Conservation (phyloP, 2,329 filamentous ascomycete species). For the Ilyonectria sp. region DNA sequence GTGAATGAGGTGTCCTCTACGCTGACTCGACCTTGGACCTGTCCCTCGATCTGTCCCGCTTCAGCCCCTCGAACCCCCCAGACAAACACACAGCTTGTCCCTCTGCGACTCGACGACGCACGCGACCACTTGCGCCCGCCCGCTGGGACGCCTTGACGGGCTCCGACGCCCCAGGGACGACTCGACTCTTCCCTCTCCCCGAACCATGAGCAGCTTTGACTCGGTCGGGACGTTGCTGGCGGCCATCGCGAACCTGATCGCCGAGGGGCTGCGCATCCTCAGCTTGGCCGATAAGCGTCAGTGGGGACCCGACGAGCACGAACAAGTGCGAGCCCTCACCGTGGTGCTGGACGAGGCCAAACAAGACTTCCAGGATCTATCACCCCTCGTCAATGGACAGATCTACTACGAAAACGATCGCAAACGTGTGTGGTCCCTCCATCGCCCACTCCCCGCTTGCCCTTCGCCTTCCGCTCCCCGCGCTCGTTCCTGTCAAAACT, state of each 20-base stretch:
- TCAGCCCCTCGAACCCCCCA: constrained; percentile 3
- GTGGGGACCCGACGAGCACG: constrained; percentile 73
- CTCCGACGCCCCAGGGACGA: constrained; percentile 15
- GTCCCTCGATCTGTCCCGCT: neutral
- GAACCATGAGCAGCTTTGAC: constrained; percentile 59
- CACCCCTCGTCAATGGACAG: constrained; percentile 68
- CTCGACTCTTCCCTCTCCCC: constrained; percentile 27
- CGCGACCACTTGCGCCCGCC: constrained; percentile 37
- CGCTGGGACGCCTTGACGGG: constrained; percentile 21
- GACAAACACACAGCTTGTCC: neutral
- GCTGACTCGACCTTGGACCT: constrained; percentile 11
- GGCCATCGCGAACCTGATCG: constrained; percentile 68
- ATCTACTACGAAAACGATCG: constrained; percentile 72
- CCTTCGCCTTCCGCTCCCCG: constrained; percentile 3
- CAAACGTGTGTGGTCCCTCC: constrained; percentile 59
- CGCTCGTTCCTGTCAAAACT: constrained; percentile 22
- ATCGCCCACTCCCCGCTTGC: neutral
- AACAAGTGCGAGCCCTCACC: constrained; percentile 70
- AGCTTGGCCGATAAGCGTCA: constrained; percentile 71
- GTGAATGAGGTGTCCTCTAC: constrained; percentile 38
- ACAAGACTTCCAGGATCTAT: constrained; percentile 73
- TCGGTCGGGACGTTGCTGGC: constrained; percentile 73
- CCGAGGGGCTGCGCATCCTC: constrained; percentile 68
- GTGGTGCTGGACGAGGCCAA: constrained; percentile 71
- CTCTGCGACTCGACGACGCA: constrained; percentile 18